Evolutionary conservation across 2,329 filamentous ascomycete species (phyloP).

Genomic region (Cadophora sp.): DNA sequence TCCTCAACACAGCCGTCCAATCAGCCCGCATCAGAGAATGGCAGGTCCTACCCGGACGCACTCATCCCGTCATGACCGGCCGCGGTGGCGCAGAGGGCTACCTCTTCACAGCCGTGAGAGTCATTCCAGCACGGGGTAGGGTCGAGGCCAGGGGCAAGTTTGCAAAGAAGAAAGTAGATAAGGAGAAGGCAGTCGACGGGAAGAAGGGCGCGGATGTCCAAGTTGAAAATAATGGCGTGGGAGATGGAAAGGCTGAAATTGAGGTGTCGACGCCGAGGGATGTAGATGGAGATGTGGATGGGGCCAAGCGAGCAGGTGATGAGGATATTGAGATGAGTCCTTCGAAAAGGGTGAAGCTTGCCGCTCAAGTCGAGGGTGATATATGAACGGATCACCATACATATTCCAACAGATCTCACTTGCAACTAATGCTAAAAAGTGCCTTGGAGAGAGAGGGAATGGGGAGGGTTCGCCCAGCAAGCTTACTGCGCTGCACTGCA

Average conservation of each 20-base stretch:
- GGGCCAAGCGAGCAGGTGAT: neutral
- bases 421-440: too few species aligned
- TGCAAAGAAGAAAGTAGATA: conserved; percentile 35
- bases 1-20: conserved; percentile 82
- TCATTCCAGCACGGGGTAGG: conserved; percentile 78
- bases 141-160: conserved; percentile 85
- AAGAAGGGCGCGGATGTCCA: neutral
- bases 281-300: neutral
- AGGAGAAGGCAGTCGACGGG: neutral
- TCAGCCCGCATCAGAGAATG: conserved; percentile 79
- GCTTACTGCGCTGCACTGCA: too few species aligned
- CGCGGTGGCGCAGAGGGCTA: conserved; percentile 90
- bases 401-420: too few species aligned
- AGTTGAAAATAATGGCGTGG: too few species aligned
- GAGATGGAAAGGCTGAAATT: too few species aligned
- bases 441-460: too few species aligned
- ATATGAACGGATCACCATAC: too few species aligned
- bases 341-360: neutral
- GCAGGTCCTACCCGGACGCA: conserved; percentile 91
- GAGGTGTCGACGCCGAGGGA: too few species aligned
- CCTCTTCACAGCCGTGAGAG: conserved; percentile 82
- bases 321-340: neutral
- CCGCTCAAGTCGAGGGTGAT: neutral
- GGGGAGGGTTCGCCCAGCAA: too few species aligned
- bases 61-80: conserved; percentile 92